phyloP scores from a whole-genome alignment of 768 basidiomycete species.

The Suillus occidentalis region DNA sequence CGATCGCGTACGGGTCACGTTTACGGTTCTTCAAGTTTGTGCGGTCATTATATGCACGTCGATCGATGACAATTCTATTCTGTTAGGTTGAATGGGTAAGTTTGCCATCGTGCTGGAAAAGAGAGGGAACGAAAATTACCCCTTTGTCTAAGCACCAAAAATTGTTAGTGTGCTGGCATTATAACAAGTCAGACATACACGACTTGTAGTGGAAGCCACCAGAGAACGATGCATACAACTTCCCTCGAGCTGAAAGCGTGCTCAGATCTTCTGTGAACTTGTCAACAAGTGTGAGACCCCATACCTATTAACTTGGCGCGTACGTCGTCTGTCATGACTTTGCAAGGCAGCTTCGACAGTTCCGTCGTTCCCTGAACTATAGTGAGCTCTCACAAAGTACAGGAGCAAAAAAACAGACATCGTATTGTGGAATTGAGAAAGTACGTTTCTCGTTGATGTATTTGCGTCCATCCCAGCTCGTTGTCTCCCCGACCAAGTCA shows the following conservation, averaged over 20 bases:
- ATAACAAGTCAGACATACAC: slow-evolving; percentile 13
- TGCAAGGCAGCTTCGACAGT: slow-evolving; percentile 10
- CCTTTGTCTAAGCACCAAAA: slow-evolving; percentile 12
- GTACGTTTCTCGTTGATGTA: slow-evolving; percentile 3
- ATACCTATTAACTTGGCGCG: slow-evolving; percentile 13
- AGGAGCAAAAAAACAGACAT: background rate
- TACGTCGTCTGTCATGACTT: slow-evolving; percentile 11
- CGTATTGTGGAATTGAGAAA: slow-evolving; percentile 9
- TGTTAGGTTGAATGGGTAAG: slow-evolving; percentile 42
- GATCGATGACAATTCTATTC: background rate
- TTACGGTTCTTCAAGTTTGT: too few species aligned
- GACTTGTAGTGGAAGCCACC: slow-evolving; percentile 17
- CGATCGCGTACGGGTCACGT: background rate
- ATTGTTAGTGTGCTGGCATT: background rate
- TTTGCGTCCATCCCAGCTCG: slow-evolving; percentile 12
- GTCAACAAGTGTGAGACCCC: background rate
- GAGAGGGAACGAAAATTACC: slow-evolving; percentile 26
- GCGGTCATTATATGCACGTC: too few species aligned
- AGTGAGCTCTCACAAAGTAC: background rate
- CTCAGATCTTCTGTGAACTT: background rate
- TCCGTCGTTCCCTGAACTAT: slow-evolving; percentile 15
- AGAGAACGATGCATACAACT: slow-evolving; percentile 10
- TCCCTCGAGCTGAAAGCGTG: slow-evolving; percentile 13
- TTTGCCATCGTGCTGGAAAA: slow-evolving; percentile 58
- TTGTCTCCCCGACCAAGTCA: background rate